Evolutionary conservation across 2,329 filamentous ascomycete species (phyloP).

Genomic region (Madurella fahalii): DNA sequence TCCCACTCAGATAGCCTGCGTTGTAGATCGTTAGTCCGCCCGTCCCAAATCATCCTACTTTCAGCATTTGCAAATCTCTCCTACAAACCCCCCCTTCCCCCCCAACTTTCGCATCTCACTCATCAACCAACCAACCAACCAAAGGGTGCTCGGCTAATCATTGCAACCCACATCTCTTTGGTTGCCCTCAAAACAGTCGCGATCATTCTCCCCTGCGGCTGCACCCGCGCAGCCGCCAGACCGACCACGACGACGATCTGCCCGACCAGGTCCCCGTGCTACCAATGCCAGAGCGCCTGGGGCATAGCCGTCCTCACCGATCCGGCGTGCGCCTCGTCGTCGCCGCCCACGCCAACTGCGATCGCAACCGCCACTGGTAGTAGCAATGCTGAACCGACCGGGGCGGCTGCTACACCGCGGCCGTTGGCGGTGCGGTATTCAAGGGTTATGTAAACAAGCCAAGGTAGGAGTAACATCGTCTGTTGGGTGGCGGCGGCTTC

Average conservation of each 20-base stretch:
- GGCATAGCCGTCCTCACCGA: conserved; percentile 12
- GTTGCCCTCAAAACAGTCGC: conserved; percentile 4
- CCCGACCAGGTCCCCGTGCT: conserved; percentile 11
- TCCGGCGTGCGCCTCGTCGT: neutral
- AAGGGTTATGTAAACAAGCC: too few species aligned
- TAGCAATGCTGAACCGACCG: too few species aligned
- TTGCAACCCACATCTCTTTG: too few species aligned
- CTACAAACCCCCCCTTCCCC: too few species aligned
- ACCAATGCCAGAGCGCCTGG: conserved; percentile 20
- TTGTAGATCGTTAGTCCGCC: conserved; percentile 12
- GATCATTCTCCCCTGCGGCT: conserved; percentile 22
- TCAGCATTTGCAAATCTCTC: too few species aligned
- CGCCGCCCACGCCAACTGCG: conserved; percentile 1
- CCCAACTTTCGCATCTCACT: too few species aligned
- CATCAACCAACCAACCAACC: neutral
- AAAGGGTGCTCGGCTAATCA: too few species aligned
- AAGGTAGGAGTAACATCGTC: too few species aligned
- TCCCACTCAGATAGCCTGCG: conserved; percentile 7
- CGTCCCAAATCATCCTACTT: too few species aligned
- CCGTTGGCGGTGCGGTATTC: too few species aligned
- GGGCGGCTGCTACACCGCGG: too few species aligned
- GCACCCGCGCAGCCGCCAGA: conserved; percentile 9
- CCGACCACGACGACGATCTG: conserved; percentile 21
- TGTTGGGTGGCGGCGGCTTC: too few species aligned
- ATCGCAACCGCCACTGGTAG: neutral